These are phyloP conservation scores for Extremus antarcticus DNA, from an alignment of 495 filamentous ascomycete species.

Conservation along the genomic window DNA sequence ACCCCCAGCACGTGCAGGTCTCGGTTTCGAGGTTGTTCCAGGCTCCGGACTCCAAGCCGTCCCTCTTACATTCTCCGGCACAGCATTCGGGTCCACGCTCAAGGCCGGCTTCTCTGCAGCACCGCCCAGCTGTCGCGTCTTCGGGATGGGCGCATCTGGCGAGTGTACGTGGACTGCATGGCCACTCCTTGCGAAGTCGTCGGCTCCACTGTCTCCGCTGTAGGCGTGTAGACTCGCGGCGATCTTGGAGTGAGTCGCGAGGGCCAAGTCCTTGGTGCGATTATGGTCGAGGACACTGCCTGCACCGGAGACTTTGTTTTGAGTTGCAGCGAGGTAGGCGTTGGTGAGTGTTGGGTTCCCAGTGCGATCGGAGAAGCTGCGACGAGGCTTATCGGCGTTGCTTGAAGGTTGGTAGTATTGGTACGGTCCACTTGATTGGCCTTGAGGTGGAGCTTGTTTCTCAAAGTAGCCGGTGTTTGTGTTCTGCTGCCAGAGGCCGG, in stretches of 20 bases:
- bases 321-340: conserved; percentile 1
- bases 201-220: not conserved
- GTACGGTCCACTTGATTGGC: conserved; percentile 2
- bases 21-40: not conserved
- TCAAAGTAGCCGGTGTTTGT: conserved; percentile 10
- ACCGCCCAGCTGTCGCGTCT: not conserved
- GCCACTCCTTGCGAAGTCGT: not conserved
- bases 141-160: not conserved
- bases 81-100: not conserved
- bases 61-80: conserved; percentile 7
- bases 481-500: conserved; percentile 17
- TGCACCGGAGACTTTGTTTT: not conserved
- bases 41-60: conserved; percentile 9
- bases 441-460: not conserved
- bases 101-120: not conserved
- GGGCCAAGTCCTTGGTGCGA: not conserved
- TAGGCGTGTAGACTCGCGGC: not conserved
- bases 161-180: not conserved
- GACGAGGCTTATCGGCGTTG: not conserved
- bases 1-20: not conserved
- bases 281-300: not conserved
- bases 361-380: conserved; percentile 8
- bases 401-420: conserved; percentile 17
- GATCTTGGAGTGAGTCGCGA: not conserved
- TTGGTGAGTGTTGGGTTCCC: conserved; percentile 2